Evolutionary conservation across 352 stramenopile genomes (phyloP).

Genomic region (Phytophthora europaea): DNA sequence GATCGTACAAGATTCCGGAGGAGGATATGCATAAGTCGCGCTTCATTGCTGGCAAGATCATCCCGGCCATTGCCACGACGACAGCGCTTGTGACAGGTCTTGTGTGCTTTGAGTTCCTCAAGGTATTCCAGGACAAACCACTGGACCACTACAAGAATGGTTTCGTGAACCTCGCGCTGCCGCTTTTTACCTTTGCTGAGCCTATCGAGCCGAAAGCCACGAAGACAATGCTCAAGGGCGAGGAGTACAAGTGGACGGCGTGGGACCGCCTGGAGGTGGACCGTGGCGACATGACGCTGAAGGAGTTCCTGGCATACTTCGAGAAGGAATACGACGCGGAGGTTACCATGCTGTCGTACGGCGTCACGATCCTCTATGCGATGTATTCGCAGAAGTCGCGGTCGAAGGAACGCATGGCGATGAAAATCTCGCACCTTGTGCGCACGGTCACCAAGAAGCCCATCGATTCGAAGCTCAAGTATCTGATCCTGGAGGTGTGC

Average conservation of each 20-base stretch:
- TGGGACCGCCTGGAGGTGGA: constrained; percentile 98
- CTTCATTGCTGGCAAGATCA: constrained; percentile 99
- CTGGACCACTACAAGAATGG: constrained; percentile 98
- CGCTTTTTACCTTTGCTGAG: constrained; percentile 98
- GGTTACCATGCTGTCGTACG: constrained; percentile 98
- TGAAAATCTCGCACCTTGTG: constrained; percentile 97
- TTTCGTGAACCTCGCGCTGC: constrained; percentile 98
- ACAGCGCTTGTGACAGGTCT: constrained; percentile 99
- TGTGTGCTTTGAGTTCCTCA: constrained; percentile 99
- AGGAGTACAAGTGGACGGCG: constrained; percentile 97
- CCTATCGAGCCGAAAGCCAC: constrained; percentile 95
- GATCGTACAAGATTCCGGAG: constrained; percentile 99
- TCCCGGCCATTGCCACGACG: constrained; percentile 99
- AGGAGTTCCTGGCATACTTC: constrained; percentile 97
- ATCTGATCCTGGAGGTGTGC: constrained; percentile 97
- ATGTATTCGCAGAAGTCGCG: constrained; percentile 92
- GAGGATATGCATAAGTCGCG: constrained; percentile 98
- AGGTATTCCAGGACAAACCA: constrained; percentile 91
- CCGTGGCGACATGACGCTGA: constrained; percentile 96
- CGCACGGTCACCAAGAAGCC: constrained; percentile 97
- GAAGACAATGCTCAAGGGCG: constrained; percentile 93
- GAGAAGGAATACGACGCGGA: constrained; percentile 97
- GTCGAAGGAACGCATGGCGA: constrained; percentile 95
- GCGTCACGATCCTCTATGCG: constrained; percentile 92
- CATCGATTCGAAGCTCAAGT: constrained; percentile 95